Percentiles rank a stretch among this genome's conserved stretches.
These are phyloP conservation scores for Sporothrix humicola DNA, from an alignment of 2,329 filamentous ascomycete genomes.

Conservation along the genomic window DNA sequence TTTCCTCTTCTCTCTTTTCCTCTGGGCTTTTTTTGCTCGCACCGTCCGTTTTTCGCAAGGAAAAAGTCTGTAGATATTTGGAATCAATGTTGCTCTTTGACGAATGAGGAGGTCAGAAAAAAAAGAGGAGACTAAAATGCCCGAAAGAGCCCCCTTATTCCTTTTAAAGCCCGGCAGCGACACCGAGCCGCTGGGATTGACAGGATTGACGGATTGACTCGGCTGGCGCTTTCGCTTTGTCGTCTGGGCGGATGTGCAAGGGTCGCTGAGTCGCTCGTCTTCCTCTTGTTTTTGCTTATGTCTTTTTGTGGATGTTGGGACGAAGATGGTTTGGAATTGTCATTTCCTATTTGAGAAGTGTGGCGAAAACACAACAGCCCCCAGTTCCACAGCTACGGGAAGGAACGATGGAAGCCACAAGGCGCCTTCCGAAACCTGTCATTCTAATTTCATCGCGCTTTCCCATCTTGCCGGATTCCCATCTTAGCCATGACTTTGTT, in stretches of 20 bases:
- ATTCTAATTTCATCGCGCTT: background rate
- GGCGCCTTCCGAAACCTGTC: background rate
- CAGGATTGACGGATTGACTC: too few relatives aligned
- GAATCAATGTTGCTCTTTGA: constrained; percentile 9
- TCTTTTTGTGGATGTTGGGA: background rate
- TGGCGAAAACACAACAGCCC: background rate
- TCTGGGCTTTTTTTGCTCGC: background rate
- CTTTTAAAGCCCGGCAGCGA: background rate
- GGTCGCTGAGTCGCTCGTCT: background rate
- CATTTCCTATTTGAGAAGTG: background rate
- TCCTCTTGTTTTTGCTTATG: background rate
- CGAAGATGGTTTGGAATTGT: constrained; percentile 16
- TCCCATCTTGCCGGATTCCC: background rate
- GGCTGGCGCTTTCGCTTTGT: background rate
- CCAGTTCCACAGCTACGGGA: background rate
- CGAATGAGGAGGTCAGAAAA: constrained; percentile 16
- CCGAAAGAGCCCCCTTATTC: background rate
- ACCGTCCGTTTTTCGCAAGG: constrained; percentile 6
- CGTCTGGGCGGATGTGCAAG: background rate
- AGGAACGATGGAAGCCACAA: constrained; percentile 19
- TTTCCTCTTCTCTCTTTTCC: background rate
- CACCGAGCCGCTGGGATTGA: background rate
- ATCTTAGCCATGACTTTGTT: background rate
- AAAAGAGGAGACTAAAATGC: background rate
- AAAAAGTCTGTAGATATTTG: constrained; percentile 14